Evolutionary conservation across 768 basidiomycete species (phyloP), one percentile per base, ranked within the genome.

Genomic region (Suillus decipiens): DNA sequence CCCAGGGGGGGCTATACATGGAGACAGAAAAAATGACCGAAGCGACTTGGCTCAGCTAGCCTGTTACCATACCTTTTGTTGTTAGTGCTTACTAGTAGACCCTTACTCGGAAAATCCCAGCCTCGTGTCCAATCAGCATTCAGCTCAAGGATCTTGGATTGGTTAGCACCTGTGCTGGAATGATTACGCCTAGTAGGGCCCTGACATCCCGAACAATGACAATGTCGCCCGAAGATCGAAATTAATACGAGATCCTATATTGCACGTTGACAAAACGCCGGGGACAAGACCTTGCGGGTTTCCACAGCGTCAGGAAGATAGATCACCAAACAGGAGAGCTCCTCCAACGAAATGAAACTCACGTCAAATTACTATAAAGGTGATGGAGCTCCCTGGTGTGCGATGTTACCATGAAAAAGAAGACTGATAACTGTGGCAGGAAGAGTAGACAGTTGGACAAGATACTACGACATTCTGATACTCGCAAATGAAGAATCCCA

Each of bases 31-130:
- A 11, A 37, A 11, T 37, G 10, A 37, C 28, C 28, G 54, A 50
- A 55, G 53, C 55, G 28, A 36, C 24, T 64, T 45, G 36, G 43
- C n/a, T 51, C 58, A 50, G 53, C n/a, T 42, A 15, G 39, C 37
- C 31, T 43, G 43, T 59, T 17, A 63, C 58, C 50, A 55, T 55
- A 55, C 56, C 54, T 39, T 63, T 37, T 39, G 43, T 45, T 36
- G 34, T 58, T 39, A 62, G 54, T 33, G 10, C 31, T n/a, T 24
- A 48, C 6, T 24, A 43, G 22, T 10, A 33, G 10, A 39, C 51
- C 37, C 22, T 47, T 47, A 47, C 12, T 22, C 45, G 61, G 61
- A 12, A 54, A 59, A 63, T 59, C 36, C 54, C 64, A 64, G 63
- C 53, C 39, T 28, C 28, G 11, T 36, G 36, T 24, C 54, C 54